Evolutionary conservation across 371 early-diverging fungal species (phyloP).

Genomic region (Umbelopsis sp.): DNA sequence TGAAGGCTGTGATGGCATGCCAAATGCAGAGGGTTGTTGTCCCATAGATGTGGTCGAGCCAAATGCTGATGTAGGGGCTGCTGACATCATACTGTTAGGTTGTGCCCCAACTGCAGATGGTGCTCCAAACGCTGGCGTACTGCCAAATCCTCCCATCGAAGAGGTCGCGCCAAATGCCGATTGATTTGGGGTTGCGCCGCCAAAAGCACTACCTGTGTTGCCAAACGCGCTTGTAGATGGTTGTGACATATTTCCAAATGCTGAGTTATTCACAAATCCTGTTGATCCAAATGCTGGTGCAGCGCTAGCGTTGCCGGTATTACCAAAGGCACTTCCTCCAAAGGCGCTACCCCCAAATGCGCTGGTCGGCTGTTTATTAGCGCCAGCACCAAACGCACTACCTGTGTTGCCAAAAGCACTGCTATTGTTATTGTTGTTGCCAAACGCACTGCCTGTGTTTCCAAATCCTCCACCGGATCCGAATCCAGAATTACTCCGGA

Average conservation of each 20-base stretch:
- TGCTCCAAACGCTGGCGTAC: neutral
- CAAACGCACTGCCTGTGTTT: neutral
- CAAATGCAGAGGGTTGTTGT: constrained; percentile 24
- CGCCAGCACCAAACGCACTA: neutral
- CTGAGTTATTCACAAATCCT: neutral
- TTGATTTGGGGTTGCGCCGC: constrained; percentile 25
- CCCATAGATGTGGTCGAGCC: constrained; percentile 28
- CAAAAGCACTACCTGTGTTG: constrained; percentile 18
- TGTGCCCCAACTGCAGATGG: constrained; percentile 26
- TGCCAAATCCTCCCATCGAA: constrained; percentile 4
- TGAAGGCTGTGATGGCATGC: constrained; percentile 18
- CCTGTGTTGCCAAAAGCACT: neutral
- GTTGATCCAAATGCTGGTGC: constrained; percentile 11
- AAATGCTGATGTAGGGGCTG: constrained; percentile 20
- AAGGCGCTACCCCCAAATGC: constrained; percentile 34
- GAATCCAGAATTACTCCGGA: neutral
- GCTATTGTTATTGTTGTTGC: neutral
- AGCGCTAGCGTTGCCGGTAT: neutral
- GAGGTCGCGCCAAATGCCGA: constrained; percentile 26
- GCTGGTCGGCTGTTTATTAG: constrained; percentile 24
- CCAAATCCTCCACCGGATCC: neutral
- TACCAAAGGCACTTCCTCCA: neutral
- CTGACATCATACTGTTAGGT: constrained; percentile 4
- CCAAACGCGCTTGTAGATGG: neutral
- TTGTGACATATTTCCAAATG: constrained; percentile 13